Conservation (phyloP, 257 asterid genomes). For the Capsicum chinense region DNA sequence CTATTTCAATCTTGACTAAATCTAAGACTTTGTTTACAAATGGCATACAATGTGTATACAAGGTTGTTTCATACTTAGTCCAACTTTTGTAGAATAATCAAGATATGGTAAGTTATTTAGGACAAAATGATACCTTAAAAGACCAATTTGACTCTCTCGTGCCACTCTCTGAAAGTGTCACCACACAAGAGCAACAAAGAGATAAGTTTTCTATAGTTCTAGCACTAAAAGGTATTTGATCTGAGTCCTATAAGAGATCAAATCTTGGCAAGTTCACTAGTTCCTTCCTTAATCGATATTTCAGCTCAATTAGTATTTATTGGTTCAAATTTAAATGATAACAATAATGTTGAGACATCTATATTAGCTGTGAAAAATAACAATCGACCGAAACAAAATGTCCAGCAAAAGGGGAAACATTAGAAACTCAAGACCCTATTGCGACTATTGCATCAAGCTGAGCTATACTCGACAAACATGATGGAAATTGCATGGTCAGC, state of each 20-base stretch:
- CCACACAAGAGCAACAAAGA: background rate
- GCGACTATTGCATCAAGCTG: too few species aligned
- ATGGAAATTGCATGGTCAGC: too few species aligned
- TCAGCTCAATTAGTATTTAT: background rate
- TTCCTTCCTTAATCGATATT: background rate
- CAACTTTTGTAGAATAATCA: background rate
- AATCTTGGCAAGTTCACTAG: background rate
- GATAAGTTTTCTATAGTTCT: background rate
- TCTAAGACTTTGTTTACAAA: background rate
- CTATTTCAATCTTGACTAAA: background rate
- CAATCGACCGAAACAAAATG: background rate
- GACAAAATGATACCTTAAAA: background rate
- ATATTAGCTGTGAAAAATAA: background rate
- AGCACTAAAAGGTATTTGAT: background rate
- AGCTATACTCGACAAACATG: too few species aligned
- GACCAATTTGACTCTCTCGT: background rate
- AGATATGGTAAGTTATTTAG: background rate
- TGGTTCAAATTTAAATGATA: background rate
- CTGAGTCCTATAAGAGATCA: background rate
- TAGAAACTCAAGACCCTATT: too few species aligned
- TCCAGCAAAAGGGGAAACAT: too few species aligned
- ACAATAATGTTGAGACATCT: background rate
- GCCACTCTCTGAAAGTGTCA: background rate
- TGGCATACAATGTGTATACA: background rate
- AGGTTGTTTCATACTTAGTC: background rate